These are phyloP conservation scores for Nepenthes alata DNA, from an alignment of 179 eudicot species.

Conservation along the genomic window DNA sequence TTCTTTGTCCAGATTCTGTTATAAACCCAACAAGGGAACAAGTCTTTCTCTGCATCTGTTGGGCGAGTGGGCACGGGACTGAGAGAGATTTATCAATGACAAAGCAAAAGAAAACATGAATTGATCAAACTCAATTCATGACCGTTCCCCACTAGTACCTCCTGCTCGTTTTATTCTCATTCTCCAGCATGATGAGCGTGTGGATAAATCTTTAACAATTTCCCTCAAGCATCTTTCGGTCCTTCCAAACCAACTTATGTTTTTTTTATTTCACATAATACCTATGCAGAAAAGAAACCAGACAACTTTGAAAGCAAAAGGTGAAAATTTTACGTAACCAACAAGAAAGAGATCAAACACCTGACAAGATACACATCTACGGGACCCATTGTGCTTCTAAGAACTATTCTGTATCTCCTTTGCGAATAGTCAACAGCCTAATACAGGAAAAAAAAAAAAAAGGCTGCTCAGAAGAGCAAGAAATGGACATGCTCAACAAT, in stretches of 20 bases:
- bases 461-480: conserved; percentile 2
- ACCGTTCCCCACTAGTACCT: too few species aligned
- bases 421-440: conserved; percentile 87
- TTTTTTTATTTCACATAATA: too few species aligned
- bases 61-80: background rate
- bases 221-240: too few species aligned
- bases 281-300: background rate
- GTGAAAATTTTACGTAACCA: background rate
- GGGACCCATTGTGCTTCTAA: conserved; percentile 96
- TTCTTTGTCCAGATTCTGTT: too few species aligned
- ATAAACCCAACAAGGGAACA: too few species aligned
- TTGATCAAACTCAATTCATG: background rate
- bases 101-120: background rate
- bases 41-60: background rate
- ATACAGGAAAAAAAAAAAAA: conserved; percentile 11
- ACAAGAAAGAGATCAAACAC: conserved; percentile 23
- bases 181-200: too few species aligned
- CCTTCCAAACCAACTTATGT: too few species aligned
- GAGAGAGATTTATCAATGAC: too few species aligned
- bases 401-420: conserved; percentile 84
- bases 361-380: conserved; percentile 92
- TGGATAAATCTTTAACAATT: too few species aligned
- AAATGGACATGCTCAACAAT: background rate
- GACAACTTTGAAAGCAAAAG: background rate
- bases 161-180: too few species aligned